Evolutionary conservation across 768 basidiomycete species (phyloP).

Genomic region (Auriscalpium vulgare): DNA sequence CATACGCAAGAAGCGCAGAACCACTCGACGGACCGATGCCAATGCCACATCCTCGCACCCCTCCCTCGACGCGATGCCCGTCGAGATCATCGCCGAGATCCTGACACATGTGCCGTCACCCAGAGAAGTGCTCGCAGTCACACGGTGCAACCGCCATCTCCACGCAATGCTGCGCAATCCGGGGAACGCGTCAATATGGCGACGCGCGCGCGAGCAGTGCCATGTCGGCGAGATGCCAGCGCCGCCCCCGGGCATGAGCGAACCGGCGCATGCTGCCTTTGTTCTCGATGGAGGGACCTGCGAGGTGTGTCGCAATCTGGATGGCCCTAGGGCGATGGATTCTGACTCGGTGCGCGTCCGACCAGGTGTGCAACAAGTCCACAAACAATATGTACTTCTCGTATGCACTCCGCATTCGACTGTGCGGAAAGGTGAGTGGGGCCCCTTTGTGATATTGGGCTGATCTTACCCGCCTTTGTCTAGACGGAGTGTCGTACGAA

Average conservation of each 20-base stretch:
- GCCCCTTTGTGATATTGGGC: background rate
- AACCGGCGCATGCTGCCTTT: slow-evolving; percentile 56
- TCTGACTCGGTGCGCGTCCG: background rate
- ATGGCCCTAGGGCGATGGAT: background rate
- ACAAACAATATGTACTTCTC: slow-evolving; percentile 22
- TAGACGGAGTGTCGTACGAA: slow-evolving; percentile 4
- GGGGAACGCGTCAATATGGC: slow-evolving; percentile 52
- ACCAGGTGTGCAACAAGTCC: slow-evolving; percentile 24
- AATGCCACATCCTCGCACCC: background rate
- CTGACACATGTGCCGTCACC: slow-evolving; percentile 45
- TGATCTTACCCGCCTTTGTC: background rate
- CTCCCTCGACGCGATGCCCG: slow-evolving; percentile 31
- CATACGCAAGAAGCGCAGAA: no score
- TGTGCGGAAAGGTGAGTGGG: slow-evolving; percentile 6
- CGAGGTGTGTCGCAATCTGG: slow-evolving; percentile 30
- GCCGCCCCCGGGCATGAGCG: slow-evolving; percentile 37
- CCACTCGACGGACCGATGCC: no score
- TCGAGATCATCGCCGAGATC: slow-evolving; percentile 60
- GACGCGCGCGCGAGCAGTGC: slow-evolving; percentile 34
- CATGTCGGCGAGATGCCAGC: slow-evolving; percentile 31
- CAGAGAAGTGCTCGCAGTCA: slow-evolving; percentile 48
- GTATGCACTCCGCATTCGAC: slow-evolving; percentile 5
- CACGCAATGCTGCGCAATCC: slow-evolving; percentile 40
- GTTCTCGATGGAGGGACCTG: slow-evolving; percentile 53
- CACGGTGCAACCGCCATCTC: slow-evolving; percentile 49